phyloP scores from a whole-genome alignment of 176 grass and related monocot genomes.

The Carex pumila region DNA sequence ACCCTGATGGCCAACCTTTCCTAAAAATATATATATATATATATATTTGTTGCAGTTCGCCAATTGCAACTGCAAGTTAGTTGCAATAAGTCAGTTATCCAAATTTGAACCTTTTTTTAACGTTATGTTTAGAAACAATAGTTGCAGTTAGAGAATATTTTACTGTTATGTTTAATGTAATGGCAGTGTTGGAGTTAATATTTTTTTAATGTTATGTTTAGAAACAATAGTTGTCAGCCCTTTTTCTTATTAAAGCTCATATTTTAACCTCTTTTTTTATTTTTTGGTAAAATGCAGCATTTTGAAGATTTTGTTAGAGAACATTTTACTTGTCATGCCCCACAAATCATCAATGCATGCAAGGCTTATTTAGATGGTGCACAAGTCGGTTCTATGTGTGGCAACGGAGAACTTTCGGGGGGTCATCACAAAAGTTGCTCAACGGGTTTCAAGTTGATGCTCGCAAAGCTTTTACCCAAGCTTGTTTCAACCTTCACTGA shows the following conservation, averaged over 20 bases:
- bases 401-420: constrained; percentile 24
- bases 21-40: too few species aligned
- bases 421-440: constrained; percentile 47
- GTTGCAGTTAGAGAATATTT: not conserved
- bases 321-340: constrained; percentile 46
- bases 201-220: too few species aligned
- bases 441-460: constrained; percentile 83
- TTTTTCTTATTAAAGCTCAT: not conserved
- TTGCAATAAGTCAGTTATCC: not conserved
- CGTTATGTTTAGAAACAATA: not conserved
- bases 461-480: constrained; percentile 68
- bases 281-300: constrained; percentile 46
- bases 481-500: constrained; percentile 47
- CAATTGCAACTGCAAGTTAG: not conserved
- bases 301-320: constrained; percentile 81
- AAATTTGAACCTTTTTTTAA: not conserved
- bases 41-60: not conserved
- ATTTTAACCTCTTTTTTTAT: constrained; percentile 14
- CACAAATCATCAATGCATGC: constrained; percentile 50
- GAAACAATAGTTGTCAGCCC: not conserved
- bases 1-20: too few species aligned
- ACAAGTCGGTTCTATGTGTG: constrained; percentile 33
- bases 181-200: too few species aligned
- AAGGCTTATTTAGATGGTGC: constrained; percentile 60
- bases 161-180: too few species aligned